These are phyloP conservation scores for Porphyra umbilicalis DNA, from an alignment of 31 red algal genomes.

Conservation along the genomic window DNA sequence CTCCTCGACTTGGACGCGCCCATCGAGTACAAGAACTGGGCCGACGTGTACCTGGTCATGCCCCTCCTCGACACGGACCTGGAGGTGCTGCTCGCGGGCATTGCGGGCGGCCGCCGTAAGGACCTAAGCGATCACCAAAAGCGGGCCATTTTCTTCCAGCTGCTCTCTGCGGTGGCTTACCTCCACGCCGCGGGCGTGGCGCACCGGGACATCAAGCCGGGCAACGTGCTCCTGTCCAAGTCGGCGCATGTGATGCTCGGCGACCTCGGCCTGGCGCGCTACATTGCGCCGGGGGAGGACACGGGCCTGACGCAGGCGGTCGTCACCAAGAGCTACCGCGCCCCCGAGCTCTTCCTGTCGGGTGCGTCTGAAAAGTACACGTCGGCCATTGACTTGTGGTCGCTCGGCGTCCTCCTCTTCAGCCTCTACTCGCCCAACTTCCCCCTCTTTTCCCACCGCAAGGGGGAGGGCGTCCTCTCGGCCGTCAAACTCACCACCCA, in stretches of 20 bases:
- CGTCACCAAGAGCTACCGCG: constrained; percentile 81
- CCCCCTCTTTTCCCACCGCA: constrained; percentile 67
- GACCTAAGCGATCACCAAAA: constrained; percentile 26
- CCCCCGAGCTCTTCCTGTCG: constrained; percentile 76
- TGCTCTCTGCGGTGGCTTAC: constrained; percentile 73
- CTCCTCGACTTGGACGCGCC: constrained; percentile 80
- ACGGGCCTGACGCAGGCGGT: constrained; percentile 46
- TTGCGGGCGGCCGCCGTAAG: constrained; percentile 8
- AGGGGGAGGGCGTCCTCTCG: constrained; percentile 6
- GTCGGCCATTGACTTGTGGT: constrained; percentile 95
- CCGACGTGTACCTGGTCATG: constrained; percentile 84
- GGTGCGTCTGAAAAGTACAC: constrained; percentile 46
- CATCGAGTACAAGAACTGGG: constrained; percentile 35
- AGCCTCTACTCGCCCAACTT: constrained; percentile 50
- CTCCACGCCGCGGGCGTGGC: constrained; percentile 64
- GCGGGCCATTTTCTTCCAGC: constrained; percentile 42
- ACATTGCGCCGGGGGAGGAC: constrained; percentile 51
- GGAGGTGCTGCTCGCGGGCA: constrained; percentile 24
- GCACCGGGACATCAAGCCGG: constrained; percentile 88
- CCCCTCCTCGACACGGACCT: constrained; percentile 80
- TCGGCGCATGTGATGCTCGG: constrained; percentile 39
- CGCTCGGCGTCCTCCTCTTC: constrained; percentile 88
- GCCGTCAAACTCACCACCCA: constrained; percentile 24
- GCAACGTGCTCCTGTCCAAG: constrained; percentile 62
- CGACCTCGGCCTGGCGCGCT: constrained; percentile 82